Evolutionary conservation across 345 rosid species (phyloP).

Genomic region (Populus ilicifolia): DNA sequence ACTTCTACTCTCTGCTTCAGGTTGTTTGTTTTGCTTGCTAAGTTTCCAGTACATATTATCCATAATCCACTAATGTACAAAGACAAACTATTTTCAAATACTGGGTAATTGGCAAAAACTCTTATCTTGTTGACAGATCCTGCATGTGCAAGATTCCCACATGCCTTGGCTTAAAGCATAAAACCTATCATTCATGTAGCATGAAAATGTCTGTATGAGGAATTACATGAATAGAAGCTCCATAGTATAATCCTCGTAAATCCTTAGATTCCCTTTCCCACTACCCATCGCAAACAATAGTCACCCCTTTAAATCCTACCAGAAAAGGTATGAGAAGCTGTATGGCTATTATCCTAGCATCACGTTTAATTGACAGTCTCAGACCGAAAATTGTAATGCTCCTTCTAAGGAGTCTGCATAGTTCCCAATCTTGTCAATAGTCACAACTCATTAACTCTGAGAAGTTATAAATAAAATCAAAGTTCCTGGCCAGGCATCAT

Average conservation of each 20-base stretch:
- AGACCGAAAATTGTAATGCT: not conserved
- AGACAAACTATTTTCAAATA: constrained; percentile 1
- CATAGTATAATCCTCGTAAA: not conserved
- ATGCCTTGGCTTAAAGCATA: not conserved
- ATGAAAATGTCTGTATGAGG: not conserved
- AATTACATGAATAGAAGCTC: not conserved
- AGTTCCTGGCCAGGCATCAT: not conserved
- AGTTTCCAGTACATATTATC: not conserved
- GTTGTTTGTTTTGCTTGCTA: not conserved
- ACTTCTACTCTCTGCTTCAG: not conserved
- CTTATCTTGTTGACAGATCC: not conserved
- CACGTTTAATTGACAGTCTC: not conserved
- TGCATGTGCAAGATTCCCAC: not conserved
- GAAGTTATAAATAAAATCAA: not conserved
- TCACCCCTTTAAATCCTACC: not conserved
- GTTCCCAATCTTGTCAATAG: not conserved
- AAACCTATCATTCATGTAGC: not conserved
- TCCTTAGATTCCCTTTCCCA: not conserved
- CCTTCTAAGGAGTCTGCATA: not conserved
- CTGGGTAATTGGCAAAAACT: not conserved
- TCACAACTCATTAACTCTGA: not conserved
- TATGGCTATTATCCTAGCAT: not conserved
- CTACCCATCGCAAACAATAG: not conserved
- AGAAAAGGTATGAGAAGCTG: not conserved
- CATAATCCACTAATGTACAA: constrained; percentile 6